A percentile compares a stretch with the other conserved stretches of the same genome.
These are phyloP conservation scores for Incumbomyces lentus DNA, from an alignment of 2,329 filamentous ascomycete species.

Conservation along the genomic window DNA sequence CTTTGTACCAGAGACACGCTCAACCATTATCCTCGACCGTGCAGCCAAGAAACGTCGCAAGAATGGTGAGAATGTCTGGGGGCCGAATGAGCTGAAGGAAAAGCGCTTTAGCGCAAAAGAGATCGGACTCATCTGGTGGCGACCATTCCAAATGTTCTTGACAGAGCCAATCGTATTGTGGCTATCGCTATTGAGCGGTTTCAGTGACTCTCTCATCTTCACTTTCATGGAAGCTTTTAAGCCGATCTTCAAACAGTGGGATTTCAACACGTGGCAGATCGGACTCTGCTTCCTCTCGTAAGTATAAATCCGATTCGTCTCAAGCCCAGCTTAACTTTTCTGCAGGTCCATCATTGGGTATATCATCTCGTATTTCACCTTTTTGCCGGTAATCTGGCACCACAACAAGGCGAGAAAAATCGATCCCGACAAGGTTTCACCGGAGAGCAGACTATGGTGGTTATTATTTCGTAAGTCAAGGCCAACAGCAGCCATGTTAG, in stretches of 20 bases:
- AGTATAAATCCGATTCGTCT: constrained; percentile 15
- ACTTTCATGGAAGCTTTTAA: constrained; percentile 55
- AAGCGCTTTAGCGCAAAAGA: constrained; percentile 51
- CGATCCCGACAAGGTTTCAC: constrained; percentile 44
- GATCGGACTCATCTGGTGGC: constrained; percentile 46
- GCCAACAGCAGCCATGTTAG: not conserved
- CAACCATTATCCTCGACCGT: constrained; percentile 46
- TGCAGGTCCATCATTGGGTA: constrained; percentile 45
- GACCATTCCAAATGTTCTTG: constrained; percentile 54
- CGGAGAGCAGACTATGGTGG: constrained; percentile 51
- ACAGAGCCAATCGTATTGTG: constrained; percentile 55
- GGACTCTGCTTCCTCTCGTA: constrained; percentile 46
- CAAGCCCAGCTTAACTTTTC: not conserved
- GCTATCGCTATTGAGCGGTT: constrained; percentile 52
- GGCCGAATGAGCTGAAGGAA: constrained; percentile 44
- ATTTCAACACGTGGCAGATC: constrained; percentile 40
- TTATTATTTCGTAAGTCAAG: constrained; percentile 40
- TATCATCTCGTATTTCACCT: constrained; percentile 45
- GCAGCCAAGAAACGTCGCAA: constrained; percentile 46
- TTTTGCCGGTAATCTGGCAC: constrained; percentile 44
- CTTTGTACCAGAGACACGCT: constrained; percentile 49
- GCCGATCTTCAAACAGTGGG: constrained; percentile 50
- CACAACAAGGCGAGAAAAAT: constrained; percentile 30
- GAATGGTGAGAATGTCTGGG: constrained; percentile 52
- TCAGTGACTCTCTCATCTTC: constrained; percentile 56